A percentile compares a stretch with the other conserved stretches of the same genome.
Conservation (phyloP, 352 stramenopile genomes). For the Phytophthora sp. region DNA sequence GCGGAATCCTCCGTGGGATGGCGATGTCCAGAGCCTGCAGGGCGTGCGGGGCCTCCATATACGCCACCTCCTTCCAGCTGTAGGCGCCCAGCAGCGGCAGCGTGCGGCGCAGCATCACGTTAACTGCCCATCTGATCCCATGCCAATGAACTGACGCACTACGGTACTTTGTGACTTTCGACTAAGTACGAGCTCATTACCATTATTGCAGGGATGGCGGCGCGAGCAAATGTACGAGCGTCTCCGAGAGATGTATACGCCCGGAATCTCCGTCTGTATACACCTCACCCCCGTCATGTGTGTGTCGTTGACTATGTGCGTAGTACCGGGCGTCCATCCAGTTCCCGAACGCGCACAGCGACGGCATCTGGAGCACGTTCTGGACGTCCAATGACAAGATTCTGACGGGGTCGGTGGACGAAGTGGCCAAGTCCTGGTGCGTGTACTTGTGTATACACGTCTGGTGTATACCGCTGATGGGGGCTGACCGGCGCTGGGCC, state of each 20-base stretch:
- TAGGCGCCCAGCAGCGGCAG: slow-evolving; percentile 41
- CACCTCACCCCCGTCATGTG: not conserved
- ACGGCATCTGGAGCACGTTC: slow-evolving; percentile 90
- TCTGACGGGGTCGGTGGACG: slow-evolving; percentile 87
- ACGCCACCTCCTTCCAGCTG: slow-evolving; percentile 76
- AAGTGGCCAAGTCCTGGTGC: slow-evolving; percentile 86
- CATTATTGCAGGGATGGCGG: slow-evolving; percentile 19
- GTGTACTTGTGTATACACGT: not conserved
- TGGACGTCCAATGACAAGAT: slow-evolving; percentile 90
- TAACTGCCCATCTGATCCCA: slow-evolving; percentile 11
- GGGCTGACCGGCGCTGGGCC: not conserved
- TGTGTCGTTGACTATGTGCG: not conserved
- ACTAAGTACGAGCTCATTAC: slow-evolving; percentile 18
- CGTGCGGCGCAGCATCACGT: slow-evolving; percentile 36
- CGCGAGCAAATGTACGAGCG: slow-evolving; percentile 30
- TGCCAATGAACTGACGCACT: not conserved
- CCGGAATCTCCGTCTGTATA: not conserved
- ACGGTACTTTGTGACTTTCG: slow-evolving; percentile 6
- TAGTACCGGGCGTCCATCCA: slow-evolving; percentile 85
- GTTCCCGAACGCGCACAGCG: slow-evolving; percentile 85
- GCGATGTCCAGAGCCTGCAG: slow-evolving; percentile 77
- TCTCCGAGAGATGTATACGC: not conserved
- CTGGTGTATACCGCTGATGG: not conserved
- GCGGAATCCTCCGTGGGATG: slow-evolving; percentile 40
- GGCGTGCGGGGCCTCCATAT: slow-evolving; percentile 45